Conservation (phyloP, 2,329 filamentous ascomycete genomes). For the Xylariaceae sp. region DNA sequence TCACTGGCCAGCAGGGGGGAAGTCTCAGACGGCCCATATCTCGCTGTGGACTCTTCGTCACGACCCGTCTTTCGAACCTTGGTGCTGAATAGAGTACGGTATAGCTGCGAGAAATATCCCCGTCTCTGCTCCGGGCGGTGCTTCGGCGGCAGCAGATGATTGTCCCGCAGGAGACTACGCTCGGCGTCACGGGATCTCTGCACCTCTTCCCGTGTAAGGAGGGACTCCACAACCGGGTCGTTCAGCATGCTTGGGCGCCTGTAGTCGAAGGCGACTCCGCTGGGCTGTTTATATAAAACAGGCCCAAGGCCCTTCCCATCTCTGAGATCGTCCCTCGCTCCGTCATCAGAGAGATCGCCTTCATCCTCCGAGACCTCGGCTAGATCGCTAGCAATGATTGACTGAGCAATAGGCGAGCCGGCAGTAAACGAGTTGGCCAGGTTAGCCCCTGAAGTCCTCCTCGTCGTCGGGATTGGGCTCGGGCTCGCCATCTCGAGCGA, state of each 20-base stretch:
- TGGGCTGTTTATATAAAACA: conserved; percentile 67
- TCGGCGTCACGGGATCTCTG: conserved; percentile 54
- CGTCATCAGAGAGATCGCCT: conserved; percentile 28
- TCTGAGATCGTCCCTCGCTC: conserved; percentile 21
- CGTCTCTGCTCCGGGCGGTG: conserved; percentile 36
- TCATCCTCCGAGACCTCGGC: conserved; percentile 57
- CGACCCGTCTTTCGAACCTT: conserved; percentile 39
- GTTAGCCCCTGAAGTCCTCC: conserved; percentile 18
- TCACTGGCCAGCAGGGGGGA: conserved; percentile 39
- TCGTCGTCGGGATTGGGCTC: conserved; percentile 21
- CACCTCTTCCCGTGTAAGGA: conserved; percentile 50
- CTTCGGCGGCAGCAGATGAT: conserved; percentile 60
- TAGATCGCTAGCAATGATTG: conserved; percentile 60
- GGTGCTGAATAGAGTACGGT: conserved; percentile 48
- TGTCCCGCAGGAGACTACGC: conserved; percentile 57
- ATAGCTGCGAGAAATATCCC: conserved; percentile 36
- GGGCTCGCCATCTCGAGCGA: conserved; percentile 22
- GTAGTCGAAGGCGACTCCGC: conserved; percentile 67
- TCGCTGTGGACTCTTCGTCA: conserved; percentile 36
- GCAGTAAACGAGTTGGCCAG: conserved; percentile 49
- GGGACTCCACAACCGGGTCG: conserved; percentile 40
- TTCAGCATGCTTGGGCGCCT: conserved; percentile 64
- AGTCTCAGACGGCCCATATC: conserved; percentile 37
- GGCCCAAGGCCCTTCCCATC: conserved; percentile 38
- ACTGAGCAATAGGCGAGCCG: conserved; percentile 60